phyloP scores from a whole-genome alignment of 2,329 filamentous ascomycete genomes.

The Diplocarpon rosae region DNA sequence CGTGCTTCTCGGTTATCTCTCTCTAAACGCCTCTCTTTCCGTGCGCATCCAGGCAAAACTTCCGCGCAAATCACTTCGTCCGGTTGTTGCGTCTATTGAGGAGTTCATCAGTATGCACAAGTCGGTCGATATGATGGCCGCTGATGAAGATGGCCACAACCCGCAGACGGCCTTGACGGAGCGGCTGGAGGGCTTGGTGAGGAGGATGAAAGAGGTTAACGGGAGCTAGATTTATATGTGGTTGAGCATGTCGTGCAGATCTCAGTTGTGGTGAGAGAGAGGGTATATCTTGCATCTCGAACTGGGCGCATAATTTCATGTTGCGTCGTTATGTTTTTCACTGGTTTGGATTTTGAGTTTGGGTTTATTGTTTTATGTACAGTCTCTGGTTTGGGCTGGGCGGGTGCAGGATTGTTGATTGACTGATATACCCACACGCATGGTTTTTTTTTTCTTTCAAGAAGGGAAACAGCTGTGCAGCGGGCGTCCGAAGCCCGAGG shows the following conservation, averaged over 20 bases:
- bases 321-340: too few species aligned
- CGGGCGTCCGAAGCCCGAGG: too few species aligned
- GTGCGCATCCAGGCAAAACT: conserved; percentile 32
- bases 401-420: not conserved
- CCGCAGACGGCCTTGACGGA: conserved; percentile 35
- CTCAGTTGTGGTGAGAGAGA: too few species aligned
- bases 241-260: not conserved
- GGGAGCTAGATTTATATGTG: not conserved
- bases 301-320: too few species aligned
- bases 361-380: not conserved
- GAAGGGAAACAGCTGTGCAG: not conserved
- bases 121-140: conserved; percentile 39
- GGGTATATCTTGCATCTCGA: too few species aligned
- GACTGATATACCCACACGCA: not conserved
- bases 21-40: conserved; percentile 41
- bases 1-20: conserved; percentile 73
- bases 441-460: not conserved
- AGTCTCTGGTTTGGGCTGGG: not conserved
- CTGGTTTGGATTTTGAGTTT: too few species aligned
- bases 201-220: conserved; percentile 5
- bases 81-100: conserved; percentile 45
- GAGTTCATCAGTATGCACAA: conserved; percentile 52
- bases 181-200: conserved; percentile 19
- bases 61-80: conserved; percentile 35
- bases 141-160: conserved; percentile 34